Evolutionary conservation across 2,329 filamentous ascomycete genomes (phyloP).

Genomic region (Passalora sequoiae): DNA sequence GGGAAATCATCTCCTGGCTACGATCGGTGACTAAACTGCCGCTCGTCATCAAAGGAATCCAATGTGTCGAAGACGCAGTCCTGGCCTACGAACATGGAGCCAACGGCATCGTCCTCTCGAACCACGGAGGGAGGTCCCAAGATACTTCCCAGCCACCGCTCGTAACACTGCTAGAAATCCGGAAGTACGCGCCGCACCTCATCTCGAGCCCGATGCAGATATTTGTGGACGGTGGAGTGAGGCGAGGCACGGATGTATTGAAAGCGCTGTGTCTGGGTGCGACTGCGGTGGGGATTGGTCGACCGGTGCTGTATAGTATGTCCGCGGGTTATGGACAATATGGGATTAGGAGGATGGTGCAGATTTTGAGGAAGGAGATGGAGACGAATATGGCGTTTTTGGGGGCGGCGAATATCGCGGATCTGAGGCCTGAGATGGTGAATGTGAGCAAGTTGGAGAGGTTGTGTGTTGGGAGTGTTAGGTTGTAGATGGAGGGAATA

Average conservation of each 20-base stretch:
- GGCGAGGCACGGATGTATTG: constrained; percentile 61
- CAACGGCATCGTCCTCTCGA: constrained; percentile 40
- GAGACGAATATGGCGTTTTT: constrained; percentile 61
- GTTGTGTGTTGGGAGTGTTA: constrained; percentile 40
- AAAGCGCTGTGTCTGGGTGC: constrained; percentile 63
- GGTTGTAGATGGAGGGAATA: no score
- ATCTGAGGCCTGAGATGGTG: constrained; percentile 55
- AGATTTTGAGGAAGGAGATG: constrained; percentile 51
- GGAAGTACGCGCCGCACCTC: constrained; percentile 52
- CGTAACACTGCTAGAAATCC: constrained; percentile 58
- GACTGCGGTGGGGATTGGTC: constrained; percentile 56
- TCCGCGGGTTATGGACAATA: constrained; percentile 54
- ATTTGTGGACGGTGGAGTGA: constrained; percentile 60
- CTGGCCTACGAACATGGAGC: constrained; percentile 40
- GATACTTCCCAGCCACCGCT: constrained; percentile 50
- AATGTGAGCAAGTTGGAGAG: constrained; percentile 37
- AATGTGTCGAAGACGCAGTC: constrained; percentile 37
- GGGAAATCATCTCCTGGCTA: constrained; percentile 24
- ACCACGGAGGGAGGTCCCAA: constrained; percentile 50
- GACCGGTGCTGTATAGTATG: constrained; percentile 52
- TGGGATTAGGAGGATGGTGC: constrained; percentile 45
- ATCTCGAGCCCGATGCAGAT: constrained; percentile 41
- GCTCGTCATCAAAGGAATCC: constrained; percentile 37
- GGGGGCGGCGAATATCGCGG: constrained; percentile 54
- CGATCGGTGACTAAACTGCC: constrained; percentile 31